Conservation (phyloP, 1,139 yeast species). For the Geotrichum siamense region DNA sequence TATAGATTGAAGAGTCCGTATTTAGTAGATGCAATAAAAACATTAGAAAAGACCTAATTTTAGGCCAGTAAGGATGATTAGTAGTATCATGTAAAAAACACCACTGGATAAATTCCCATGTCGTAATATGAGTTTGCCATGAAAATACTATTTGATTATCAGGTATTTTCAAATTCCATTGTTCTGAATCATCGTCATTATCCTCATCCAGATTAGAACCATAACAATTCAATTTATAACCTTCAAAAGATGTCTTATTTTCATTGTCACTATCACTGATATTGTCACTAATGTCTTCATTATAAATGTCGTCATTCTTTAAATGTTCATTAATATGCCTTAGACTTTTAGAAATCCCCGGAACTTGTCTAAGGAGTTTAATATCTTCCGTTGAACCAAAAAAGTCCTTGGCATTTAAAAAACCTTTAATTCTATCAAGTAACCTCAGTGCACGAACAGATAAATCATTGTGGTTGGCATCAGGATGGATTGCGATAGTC, state of each 20-base stretch:
- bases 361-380: too few species aligned
- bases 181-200: too few species aligned
- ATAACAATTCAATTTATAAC: too few species aligned
- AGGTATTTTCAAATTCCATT: too few species aligned
- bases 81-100: conserved; percentile 4
- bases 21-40: neutral
- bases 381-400: too few species aligned
- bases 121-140: neutral
- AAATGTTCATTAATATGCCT: too few species aligned
- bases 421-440: neutral
- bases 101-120: conserved; percentile 3
- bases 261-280: too few species aligned
- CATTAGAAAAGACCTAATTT: neutral
- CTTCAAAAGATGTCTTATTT: too few species aligned
- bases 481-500: conserved; percentile 3
- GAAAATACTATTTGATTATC: neutral
- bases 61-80: conserved; percentile 3
- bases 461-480: neutral
- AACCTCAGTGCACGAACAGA: neutral
- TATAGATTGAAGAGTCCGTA: neutral
- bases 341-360: too few species aligned
- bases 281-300: too few species aligned
- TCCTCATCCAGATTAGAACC: too few species aligned
- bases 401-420: neutral
- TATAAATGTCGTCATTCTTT: too few species aligned